Evolutionary conservation across 2,329 filamentous ascomycete species (phyloP).

Genomic region (Fusarium sp.): DNA sequence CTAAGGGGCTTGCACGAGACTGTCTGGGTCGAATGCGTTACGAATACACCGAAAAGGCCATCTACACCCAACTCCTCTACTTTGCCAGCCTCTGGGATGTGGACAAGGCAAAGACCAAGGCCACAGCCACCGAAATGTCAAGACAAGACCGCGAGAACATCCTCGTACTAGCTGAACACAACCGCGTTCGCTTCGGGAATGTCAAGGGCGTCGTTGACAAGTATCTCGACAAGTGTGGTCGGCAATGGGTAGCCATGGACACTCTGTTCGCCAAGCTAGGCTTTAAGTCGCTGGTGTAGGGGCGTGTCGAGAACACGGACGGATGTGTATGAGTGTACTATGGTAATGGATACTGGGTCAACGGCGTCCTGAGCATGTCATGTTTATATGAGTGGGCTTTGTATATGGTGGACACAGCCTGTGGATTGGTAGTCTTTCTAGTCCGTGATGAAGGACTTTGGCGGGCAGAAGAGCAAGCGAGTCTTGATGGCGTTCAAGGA

Average conservation of each 20-base stretch:
- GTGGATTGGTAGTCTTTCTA: not conserved
- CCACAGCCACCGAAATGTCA: constrained; percentile 58
- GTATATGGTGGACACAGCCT: constrained; percentile 4
- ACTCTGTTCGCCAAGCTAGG: constrained; percentile 79
- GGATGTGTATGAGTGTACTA: not conserved
- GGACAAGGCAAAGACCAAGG: constrained; percentile 75
- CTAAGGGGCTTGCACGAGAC: constrained; percentile 83
- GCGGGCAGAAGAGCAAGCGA: constrained; percentile 5
- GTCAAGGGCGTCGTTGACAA: constrained; percentile 81
- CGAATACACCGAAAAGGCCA: constrained; percentile 85
- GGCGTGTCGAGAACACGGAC: not conserved
- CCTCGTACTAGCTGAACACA: constrained; percentile 80
- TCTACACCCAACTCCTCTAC: constrained; percentile 96
- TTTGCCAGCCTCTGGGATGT: constrained; percentile 88
- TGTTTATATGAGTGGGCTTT: not conserved
- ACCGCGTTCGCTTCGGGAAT: constrained; percentile 80
- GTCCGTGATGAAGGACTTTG: constrained; percentile 2
- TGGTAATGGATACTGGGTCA: constrained; percentile 10
- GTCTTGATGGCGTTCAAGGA: constrained; percentile 14
- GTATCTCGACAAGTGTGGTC: constrained; percentile 89
- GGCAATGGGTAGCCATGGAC: constrained; percentile 96
- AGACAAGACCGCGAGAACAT: constrained; percentile 73
- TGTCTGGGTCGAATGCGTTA: constrained; percentile 91
- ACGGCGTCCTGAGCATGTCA: constrained; percentile 23
- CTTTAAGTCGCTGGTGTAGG: constrained; percentile 54